Base-by-base conservation (phyloP, 179 eudicot species). In the Patellifolia procumbens region DNA sequence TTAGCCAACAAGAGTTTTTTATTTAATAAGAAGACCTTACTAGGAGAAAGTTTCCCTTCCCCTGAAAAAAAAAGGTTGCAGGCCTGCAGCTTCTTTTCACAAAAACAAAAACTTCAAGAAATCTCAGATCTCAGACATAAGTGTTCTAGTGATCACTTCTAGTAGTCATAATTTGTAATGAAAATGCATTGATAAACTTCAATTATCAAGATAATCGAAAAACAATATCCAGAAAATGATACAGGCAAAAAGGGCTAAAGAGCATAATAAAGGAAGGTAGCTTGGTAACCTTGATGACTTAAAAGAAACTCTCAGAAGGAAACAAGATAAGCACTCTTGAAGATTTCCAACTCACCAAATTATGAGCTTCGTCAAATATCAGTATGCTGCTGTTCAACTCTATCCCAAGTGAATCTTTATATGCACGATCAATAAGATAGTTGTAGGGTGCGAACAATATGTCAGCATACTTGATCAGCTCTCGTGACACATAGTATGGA, bases 301-400 rank as follows among this genome's bases (percentile, higher is more conserved):
- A 35, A 61, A n/a, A n/a, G 58, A 13, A 74, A 10, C 20, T 26
- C 12, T 42, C 74, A 67, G 29, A 55, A 31, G 70, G 19, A 58
- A 34, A 59, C 2, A 53, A 51, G 48, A 48, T 26, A 31, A 13
- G 45, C 45, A 39, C 9, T 39, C 31, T 37, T 37, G 29, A 11
- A 37, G n/a, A 71, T 22, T 77, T 39, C 48, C 51, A n/a, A 78
- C 88, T 70, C 84, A 92, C 99, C 90, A 95, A 86, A 86, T 95
- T 95, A 86, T 95, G 99, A 82, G 99, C 99, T 92, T 95, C 99
- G 83, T 95, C 99, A 81, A 95, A 95, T 74, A 95, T 90, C 72
- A 95, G 87, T 74, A 91, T 80, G 78, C 97, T 89, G 64, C 80
- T 79, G 31, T 53, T 56, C 99, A 97, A 95, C 74, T 81, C 87